A percentile compares a stretch with the other conserved stretches of the same genome.
phyloP scores from a whole-genome alignment of 257 asterid genomes.

The Rubia yunnanensis region DNA sequence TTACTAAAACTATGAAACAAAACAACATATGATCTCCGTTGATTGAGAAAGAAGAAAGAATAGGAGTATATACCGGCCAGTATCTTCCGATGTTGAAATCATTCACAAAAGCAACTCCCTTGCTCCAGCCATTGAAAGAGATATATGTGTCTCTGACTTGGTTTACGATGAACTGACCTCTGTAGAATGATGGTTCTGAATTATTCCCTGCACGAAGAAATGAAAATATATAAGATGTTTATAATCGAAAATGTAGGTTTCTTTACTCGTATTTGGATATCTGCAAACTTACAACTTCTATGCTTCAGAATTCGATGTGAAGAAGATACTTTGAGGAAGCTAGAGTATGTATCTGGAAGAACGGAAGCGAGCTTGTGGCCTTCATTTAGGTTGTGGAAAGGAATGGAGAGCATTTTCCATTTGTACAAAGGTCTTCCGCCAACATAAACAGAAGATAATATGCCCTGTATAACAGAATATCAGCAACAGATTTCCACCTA shows the following conservation, averaged over 20 bases:
- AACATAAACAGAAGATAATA: conserved; percentile 67
- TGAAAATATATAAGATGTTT: not conserved
- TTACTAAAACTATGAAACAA: conserved; percentile 1
- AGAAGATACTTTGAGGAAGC: conserved; percentile 22
- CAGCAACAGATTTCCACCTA: conserved; percentile 1
- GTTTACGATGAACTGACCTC: conserved; percentile 48
- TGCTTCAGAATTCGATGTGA: conserved; percentile 19
- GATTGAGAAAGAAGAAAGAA: not conserved
- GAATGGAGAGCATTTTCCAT: conserved; percentile 75
- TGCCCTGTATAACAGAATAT: conserved; percentile 55
- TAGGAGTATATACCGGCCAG: conserved; percentile 64
- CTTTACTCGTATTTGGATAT: not conserved
- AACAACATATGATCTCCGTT: not conserved
- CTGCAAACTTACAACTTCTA: conserved; percentile 31
- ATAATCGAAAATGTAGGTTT: not conserved
- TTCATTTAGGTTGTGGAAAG: conserved; percentile 52
- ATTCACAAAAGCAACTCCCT: conserved; percentile 77
- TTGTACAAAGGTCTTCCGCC: conserved; percentile 47
- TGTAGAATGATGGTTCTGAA: conserved; percentile 64
- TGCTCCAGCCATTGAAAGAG: conserved; percentile 83
- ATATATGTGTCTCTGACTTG: conserved; percentile 60
- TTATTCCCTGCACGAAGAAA: conserved; percentile 28
- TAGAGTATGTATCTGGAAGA: conserved; percentile 19
- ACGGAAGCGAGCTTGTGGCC: conserved; percentile 29
- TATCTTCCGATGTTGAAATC: conserved; percentile 67